A percentile compares a stretch with the other conserved stretches of the same genome.
Evolutionary conservation across 495 filamentous ascomycete species (phyloP).

Genomic region (Penicillium desertorum): DNA sequence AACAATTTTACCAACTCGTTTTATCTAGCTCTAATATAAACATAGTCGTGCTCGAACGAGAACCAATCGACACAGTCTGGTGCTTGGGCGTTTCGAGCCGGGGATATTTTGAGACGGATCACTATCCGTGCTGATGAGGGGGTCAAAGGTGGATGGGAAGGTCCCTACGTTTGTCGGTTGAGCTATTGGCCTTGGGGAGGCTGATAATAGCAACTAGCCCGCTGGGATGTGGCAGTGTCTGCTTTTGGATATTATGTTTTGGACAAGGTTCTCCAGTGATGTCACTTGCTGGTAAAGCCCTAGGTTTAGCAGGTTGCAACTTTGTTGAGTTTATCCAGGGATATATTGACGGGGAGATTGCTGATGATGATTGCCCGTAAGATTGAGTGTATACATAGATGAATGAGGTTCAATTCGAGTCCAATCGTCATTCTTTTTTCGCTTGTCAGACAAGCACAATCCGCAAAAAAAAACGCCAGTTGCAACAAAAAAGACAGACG

Average conservation of each 20-base stretch:
- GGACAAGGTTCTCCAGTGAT: constrained; percentile 32
- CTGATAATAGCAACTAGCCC: constrained; percentile 15
- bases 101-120: constrained; percentile 7
- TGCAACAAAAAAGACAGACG: constrained; percentile 7
- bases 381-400: neutral
- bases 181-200: constrained; percentile 25
- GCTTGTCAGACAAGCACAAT: neutral
- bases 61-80: neutral
- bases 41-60: neutral
- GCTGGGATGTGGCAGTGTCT: constrained; percentile 23
- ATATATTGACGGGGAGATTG: constrained; percentile 6
- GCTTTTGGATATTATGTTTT: constrained; percentile 26
- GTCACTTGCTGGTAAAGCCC: neutral
- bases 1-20: neutral
- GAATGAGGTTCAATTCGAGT: neutral
- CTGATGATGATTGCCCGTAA: neutral
- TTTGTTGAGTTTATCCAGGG: constrained; percentile 23
- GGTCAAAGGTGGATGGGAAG: constrained; percentile 20
- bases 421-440: constrained; percentile 10
- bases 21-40: neutral
- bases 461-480: constrained; percentile 10
- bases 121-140: constrained; percentile 22
- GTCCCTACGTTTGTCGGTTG: constrained; percentile 36
- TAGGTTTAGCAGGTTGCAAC: constrained; percentile 27
- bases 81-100: neutral